These are phyloP conservation scores for Rubia yunnanensis DNA, from an alignment of 257 asterid genomes.

Conservation along the genomic window DNA sequence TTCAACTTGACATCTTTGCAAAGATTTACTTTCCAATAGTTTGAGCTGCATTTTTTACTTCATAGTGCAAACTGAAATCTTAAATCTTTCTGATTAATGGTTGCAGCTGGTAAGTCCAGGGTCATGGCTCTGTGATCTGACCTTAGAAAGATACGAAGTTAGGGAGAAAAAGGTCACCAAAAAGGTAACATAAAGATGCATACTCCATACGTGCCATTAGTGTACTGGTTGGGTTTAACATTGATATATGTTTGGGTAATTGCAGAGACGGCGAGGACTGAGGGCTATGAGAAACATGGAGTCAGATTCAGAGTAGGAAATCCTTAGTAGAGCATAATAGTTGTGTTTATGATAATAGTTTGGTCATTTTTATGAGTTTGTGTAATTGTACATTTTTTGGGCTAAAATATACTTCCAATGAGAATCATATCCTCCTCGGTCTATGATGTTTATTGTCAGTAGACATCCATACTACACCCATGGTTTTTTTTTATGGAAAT, in stretches of 20 bases:
- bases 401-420: not conserved
- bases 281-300: constrained; percentile 48
- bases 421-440: too few relatives aligned
- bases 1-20: not conserved
- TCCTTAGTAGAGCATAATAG: not conserved
- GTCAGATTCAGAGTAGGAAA: constrained; percentile 37
- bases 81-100: not conserved
- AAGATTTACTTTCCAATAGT: too few relatives aligned
- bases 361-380: not conserved
- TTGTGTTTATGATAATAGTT: not conserved
- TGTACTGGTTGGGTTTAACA: not conserved
- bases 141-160: constrained; percentile 42
- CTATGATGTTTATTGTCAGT: too few relatives aligned
- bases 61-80: not conserved
- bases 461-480: too few relatives aligned
- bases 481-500: too few relatives aligned
- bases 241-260: not conserved
- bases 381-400: not conserved
- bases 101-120: constrained; percentile 43
- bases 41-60: not conserved
- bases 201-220: not conserved
- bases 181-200: constrained; percentile 24
- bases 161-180: constrained; percentile 44
- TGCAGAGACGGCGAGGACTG: constrained; percentile 48
- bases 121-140: constrained; percentile 40